Evolutionary conservation across 768 basidiomycete species (phyloP).

Genomic region (Dendrothele bispora): DNA sequence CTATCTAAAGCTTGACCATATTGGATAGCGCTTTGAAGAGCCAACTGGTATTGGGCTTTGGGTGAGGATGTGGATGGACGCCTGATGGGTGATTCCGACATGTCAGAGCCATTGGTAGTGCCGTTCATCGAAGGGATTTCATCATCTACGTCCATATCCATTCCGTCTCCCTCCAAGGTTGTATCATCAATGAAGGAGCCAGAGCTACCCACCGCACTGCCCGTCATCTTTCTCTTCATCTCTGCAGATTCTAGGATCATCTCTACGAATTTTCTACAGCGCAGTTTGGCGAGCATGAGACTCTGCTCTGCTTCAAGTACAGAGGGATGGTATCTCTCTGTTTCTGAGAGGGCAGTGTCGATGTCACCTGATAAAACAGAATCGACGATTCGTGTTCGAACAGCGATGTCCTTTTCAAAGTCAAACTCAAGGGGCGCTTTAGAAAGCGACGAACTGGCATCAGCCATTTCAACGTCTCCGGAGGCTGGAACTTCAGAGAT

Average conservation of each 20-base stretch:
- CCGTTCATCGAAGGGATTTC: slow-evolving; percentile 23
- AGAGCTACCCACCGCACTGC: slow-evolving; percentile 27
- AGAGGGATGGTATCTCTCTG: slow-evolving; percentile 54
- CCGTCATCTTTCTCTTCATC: slow-evolving; percentile 61
- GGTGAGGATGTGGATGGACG: slow-evolving; percentile 48
- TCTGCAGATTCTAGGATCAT: slow-evolving; percentile 72
- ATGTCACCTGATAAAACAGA: slow-evolving; percentile 70
- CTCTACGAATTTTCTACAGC: slow-evolving; percentile 86
- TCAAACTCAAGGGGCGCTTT: slow-evolving; percentile 13
- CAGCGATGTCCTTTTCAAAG: slow-evolving; percentile 55
- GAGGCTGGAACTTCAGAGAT: slow-evolving; percentile 18
- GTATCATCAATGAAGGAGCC: slow-evolving; percentile 29
- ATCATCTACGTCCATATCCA: slow-evolving; percentile 66
- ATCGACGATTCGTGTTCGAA: slow-evolving; percentile 69
- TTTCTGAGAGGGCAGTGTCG: slow-evolving; percentile 62
- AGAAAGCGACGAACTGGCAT: slow-evolving; percentile 17
- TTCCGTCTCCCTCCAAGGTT: slow-evolving; percentile 39
- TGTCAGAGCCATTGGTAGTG: slow-evolving; percentile 4
- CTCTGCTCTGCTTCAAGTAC: slow-evolving; percentile 70
- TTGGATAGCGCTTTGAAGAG: slow-evolving; percentile 64
- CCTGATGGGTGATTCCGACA: slow-evolving; percentile 34
- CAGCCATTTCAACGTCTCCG: slow-evolving; percentile 52
- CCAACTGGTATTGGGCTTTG: slow-evolving; percentile 47
- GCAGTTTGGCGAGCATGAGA: slow-evolving; percentile 76
- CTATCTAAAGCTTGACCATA: slow-evolving; percentile 73